A percentile compares a stretch with the other conserved stretches of the same genome.
Evolutionary conservation across 2,329 filamentous ascomycete genomes (phyloP).

Genomic region (Penicillium sp.): DNA sequence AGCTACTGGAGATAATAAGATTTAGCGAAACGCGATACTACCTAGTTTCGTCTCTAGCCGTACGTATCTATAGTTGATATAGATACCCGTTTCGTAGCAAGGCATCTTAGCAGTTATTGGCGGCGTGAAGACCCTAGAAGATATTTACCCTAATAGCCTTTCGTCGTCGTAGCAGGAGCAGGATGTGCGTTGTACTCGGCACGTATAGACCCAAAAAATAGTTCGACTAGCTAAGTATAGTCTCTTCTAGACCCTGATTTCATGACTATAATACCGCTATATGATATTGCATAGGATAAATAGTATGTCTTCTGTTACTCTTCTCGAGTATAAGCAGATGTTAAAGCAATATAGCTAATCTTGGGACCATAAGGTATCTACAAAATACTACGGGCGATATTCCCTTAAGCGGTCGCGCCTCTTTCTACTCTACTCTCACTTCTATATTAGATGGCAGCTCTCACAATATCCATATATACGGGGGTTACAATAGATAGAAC

Average conservation of each 20-base stretch:
- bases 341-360: too few relatives aligned
- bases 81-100: constrained; percentile 44
- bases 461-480: constrained; percentile 49
- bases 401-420: constrained; percentile 28
- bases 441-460: constrained; percentile 35
- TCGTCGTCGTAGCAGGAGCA: constrained; percentile 3
- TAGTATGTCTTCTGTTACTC: constrained; percentile 21
- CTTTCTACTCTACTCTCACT: constrained; percentile 39
- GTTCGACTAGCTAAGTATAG: not conserved
- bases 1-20: constrained; percentile 43
- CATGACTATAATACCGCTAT: constrained; percentile 36
- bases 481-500: constrained; percentile 39
- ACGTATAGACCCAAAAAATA: not conserved
- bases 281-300: constrained; percentile 29
- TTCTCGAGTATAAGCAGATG: not conserved
- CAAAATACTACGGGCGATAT: constrained; percentile 36
- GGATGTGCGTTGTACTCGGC: constrained; percentile 12
- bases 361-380: constrained; percentile 29
- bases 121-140: constrained; percentile 27
- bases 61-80: constrained; percentile 61
- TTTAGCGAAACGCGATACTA: constrained; percentile 56
- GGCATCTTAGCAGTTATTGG: constrained; percentile 38
- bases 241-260: constrained; percentile 20
- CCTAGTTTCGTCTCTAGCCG: constrained; percentile 49
- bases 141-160: constrained; percentile 9